Percentiles rank a stretch among this genome's conserved stretches.
Evolutionary conservation across 2,329 filamentous ascomycete species (phyloP).

Genomic region (Alternaria sp.): DNA sequence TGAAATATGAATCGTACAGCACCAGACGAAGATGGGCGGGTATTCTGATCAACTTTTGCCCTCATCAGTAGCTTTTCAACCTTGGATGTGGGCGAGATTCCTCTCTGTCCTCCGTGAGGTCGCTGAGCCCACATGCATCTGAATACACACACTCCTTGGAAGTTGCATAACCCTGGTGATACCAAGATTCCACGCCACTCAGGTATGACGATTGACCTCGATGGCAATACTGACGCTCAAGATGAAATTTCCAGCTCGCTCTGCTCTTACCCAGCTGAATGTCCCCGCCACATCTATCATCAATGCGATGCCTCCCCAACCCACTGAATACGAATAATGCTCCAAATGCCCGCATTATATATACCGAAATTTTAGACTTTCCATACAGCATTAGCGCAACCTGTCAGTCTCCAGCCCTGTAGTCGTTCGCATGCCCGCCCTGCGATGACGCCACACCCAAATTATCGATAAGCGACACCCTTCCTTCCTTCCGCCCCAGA

Average conservation of each 20-base stretch:
- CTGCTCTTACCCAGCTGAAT: background rate
- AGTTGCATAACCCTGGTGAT: background rate
- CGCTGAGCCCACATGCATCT: background rate
- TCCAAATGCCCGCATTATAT: background rate
- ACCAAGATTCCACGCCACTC: background rate
- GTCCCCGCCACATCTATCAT: background rate
- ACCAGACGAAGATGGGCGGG: background rate
- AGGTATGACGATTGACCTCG: no score
- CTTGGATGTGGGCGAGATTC: background rate
- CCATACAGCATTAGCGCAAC: background rate
- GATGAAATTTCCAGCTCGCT: background rate
- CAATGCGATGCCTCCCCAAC: background rate
- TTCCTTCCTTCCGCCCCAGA: background rate
- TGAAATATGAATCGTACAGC: background rate
- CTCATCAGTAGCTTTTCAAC: background rate
- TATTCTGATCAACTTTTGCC: background rate
- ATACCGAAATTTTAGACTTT: background rate
- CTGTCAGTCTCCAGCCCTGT: background rate
- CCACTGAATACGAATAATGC: no score
- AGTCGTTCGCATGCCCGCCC: background rate
- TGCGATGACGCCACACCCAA: conserved; percentile 4
- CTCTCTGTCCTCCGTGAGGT: background rate
- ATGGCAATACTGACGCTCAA: no score
- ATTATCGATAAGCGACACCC: conserved; percentile 16
- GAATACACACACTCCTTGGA: background rate